phyloP scores from a whole-genome alignment of 345 rosid genomes.

The Rhodomyrtus tomentosa region DNA sequence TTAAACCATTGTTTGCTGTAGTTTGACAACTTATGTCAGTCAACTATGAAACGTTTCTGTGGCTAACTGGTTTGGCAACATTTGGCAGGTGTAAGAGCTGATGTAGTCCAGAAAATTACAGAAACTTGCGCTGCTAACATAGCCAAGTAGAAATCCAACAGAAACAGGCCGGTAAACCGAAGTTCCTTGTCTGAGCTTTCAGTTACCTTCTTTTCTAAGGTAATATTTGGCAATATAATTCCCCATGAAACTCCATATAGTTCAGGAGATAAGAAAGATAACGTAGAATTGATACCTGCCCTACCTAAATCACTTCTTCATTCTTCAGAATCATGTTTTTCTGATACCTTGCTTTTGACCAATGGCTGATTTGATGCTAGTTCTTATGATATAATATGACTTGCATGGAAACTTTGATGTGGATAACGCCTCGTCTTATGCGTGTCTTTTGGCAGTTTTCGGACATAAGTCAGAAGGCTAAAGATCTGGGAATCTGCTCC shows the following conservation, averaged over 20 bases:
- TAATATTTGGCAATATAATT: not conserved
- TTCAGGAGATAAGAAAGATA: not conserved
- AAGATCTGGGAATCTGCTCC: constrained; percentile 55
- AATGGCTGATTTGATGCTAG: not conserved
- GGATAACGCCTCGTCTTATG: not conserved
- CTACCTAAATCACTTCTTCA: not conserved
- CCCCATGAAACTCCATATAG: not conserved
- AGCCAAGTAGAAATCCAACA: constrained; percentile 32
- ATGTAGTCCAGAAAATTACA: constrained; percentile 43
- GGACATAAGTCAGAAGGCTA: constrained; percentile 30
- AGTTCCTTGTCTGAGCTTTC: constrained; percentile 65
- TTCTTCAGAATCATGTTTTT: not conserved
- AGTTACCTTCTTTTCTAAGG: constrained; percentile 64
- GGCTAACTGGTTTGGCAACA: not conserved
- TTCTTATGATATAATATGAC: not conserved
- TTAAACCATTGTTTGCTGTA: not conserved
- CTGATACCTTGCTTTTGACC: not conserved
- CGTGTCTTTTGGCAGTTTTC: constrained; percentile 33
- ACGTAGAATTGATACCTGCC: not conserved
- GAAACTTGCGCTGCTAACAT: constrained; percentile 39
- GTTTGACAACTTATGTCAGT: not conserved
- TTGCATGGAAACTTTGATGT: not conserved
- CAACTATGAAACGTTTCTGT: not conserved
- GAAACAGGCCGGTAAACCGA: constrained; percentile 23
- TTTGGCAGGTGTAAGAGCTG: constrained; percentile 41